A percentile compares a stretch with the other conserved stretches of the same genome.
Evolutionary conservation across 805 yeast species (phyloP).

Genomic region (Wickerhamomyces queroliae): DNA sequence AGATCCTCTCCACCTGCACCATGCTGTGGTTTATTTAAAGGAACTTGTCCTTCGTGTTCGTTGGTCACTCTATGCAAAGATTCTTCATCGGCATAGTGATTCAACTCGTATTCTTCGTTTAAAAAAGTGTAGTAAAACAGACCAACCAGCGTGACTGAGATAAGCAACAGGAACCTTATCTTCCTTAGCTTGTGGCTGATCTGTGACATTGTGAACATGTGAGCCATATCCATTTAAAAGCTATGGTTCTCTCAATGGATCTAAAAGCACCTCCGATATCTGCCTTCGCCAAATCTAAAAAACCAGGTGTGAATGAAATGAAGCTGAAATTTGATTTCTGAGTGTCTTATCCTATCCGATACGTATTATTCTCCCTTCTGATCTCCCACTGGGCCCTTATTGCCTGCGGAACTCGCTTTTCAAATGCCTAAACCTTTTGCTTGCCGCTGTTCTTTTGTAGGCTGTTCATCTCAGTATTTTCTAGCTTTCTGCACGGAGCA

Average conservation of each 20-base stretch:
- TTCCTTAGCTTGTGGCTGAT: slow-evolving; percentile 11
- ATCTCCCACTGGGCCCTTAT: no score
- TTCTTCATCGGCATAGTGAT: slow-evolving; percentile 18
- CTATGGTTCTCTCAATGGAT: neutral
- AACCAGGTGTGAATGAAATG: no score
- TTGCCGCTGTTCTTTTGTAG: no score
- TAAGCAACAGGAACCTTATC: slow-evolving; percentile 11
- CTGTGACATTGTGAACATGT: neutral
- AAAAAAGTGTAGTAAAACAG: slow-evolving; percentile 22
- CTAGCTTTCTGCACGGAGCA: no score
- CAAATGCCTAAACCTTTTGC: no score
- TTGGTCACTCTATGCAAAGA: slow-evolving; percentile 19
- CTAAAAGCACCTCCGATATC: no score
- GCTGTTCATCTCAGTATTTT: no score
- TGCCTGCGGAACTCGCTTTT: no score
- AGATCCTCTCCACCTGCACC: neutral
- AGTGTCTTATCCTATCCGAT: no score
- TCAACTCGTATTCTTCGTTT: slow-evolving; percentile 20
- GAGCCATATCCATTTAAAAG: neutral
- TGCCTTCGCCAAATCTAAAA: neutral
- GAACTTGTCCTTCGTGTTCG: slow-evolving; percentile 2
- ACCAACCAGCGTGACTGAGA: slow-evolving; percentile 12
- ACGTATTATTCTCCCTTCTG: no score
- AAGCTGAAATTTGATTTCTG: no score
- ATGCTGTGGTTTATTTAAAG: slow-evolving; percentile 1